Percentiles rank a stretch among this genome's conserved stretches.
Evolutionary conservation across 2,329 filamentous ascomycete species (phyloP).

Genomic region (Penicillium sp.): DNA sequence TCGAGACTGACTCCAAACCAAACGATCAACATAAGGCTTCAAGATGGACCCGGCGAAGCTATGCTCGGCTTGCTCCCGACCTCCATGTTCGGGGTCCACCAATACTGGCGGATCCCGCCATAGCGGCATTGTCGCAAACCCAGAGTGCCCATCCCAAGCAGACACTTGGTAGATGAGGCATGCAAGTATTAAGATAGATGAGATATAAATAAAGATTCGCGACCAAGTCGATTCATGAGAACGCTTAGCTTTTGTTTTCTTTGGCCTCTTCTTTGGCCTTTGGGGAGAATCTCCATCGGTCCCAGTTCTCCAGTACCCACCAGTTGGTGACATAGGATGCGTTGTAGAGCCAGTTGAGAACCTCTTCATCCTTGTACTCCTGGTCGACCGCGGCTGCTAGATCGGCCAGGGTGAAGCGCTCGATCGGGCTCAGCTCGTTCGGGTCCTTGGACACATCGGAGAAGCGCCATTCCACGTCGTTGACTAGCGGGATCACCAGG

Average conservation of each 20-base stretch:
- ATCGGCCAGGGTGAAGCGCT: slow-evolving; percentile 26
- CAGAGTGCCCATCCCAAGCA: slow-evolving; percentile 6
- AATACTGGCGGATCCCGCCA: not conserved
- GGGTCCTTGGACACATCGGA: slow-evolving; percentile 30
- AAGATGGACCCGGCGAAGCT: not conserved
- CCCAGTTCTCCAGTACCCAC: slow-evolving; percentile 35
- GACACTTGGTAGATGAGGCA: slow-evolving; percentile 4
- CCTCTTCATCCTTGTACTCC: slow-evolving; percentile 23
- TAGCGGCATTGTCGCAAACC: not conserved
- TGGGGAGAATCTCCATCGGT: slow-evolving; percentile 20
- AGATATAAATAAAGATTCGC: slow-evolving; percentile 2
- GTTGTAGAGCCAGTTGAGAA: slow-evolving; percentile 27
- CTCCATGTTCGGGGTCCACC: not conserved
- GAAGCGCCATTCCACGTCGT: slow-evolving; percentile 37
- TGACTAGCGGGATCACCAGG: slow-evolving; percentile 33
- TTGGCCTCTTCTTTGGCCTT: not conserved
- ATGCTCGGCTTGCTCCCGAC: not conserved
- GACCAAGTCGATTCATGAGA: not conserved
- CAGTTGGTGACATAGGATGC: slow-evolving; percentile 31
- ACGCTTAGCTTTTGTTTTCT: not conserved
- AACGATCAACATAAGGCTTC: not conserved
- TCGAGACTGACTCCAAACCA: not conserved
- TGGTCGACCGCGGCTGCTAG: slow-evolving; percentile 20
- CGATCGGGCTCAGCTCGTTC: slow-evolving; percentile 24
- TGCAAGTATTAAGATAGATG: slow-evolving; percentile 11